Conservation (phyloP, 2,329 filamentous ascomycete species). For the Bipolaris cookei region DNA sequence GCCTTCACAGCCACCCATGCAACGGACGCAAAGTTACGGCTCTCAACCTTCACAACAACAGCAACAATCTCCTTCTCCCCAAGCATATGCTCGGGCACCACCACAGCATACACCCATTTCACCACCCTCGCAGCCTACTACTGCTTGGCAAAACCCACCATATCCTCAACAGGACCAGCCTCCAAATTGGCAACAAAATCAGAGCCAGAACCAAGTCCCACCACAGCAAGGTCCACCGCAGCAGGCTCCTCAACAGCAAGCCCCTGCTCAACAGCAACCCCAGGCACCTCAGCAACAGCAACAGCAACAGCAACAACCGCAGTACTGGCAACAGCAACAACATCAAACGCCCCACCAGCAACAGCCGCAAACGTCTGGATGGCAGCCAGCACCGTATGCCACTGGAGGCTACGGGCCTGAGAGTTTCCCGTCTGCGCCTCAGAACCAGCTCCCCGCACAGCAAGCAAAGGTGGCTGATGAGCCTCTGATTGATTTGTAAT, state of each 20-base stretch:
- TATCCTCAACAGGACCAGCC: constrained; percentile 42
- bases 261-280: constrained; percentile 25
- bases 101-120: constrained; percentile 41
- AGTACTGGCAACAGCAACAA: constrained; percentile 28
- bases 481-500: constrained; percentile 77
- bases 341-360: constrained; percentile 46
- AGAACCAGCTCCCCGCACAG: constrained; percentile 58
- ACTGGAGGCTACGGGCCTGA: constrained; percentile 51
- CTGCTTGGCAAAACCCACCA: constrained; percentile 40
- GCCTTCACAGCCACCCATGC: constrained; percentile 33
- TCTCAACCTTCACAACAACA: constrained; percentile 44
- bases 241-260: constrained; percentile 30
- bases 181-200: constrained; percentile 28
- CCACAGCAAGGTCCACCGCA: constrained; percentile 25
- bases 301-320: constrained; percentile 18
- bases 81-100: constrained; percentile 37
- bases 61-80: constrained; percentile 45
- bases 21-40: constrained; percentile 40
- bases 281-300: constrained; percentile 30
- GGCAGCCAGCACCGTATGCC: constrained; percentile 49
- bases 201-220: constrained; percentile 9
- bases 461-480: constrained; percentile 70
- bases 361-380: constrained; percentile 38
- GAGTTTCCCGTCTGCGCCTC: constrained; percentile 69
- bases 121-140: constrained; percentile 39